phyloP scores from a whole-genome alignment of 2,329 filamentous ascomycete species.

The Ramularia endophylla region DNA sequence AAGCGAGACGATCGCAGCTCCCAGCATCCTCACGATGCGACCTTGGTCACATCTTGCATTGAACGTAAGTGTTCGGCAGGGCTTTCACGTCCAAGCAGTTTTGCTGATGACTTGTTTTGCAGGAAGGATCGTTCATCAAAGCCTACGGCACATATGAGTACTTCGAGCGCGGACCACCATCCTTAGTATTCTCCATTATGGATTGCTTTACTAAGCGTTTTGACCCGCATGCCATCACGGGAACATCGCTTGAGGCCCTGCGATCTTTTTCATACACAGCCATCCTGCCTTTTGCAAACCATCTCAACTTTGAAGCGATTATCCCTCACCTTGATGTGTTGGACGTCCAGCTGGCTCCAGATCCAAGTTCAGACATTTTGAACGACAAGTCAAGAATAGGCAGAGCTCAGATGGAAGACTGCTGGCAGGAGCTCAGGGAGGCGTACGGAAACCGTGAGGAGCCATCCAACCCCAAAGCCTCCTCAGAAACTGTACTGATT shows the following conservation, averaged over 20 bases:
- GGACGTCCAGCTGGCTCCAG: slow-evolving; percentile 39
- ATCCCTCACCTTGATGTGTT: slow-evolving; percentile 26
- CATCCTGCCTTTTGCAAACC: slow-evolving; percentile 29
- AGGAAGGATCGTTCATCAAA: slow-evolving; percentile 64
- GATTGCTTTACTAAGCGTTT: slow-evolving; percentile 15
- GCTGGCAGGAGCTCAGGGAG: slow-evolving; percentile 30
- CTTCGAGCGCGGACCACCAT: slow-evolving; percentile 53
- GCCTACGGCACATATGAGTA: slow-evolving; percentile 68
- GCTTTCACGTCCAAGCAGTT: neutral
- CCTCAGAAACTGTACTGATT: too few species aligned
- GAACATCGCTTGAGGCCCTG: slow-evolving; percentile 4
- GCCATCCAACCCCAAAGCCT: too few species aligned
- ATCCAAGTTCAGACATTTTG: slow-evolving; percentile 34
- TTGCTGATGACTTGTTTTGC: neutral
- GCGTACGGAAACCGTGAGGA: slow-evolving; percentile 17
- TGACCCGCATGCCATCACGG: neutral
- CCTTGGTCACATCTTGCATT: slow-evolving; percentile 61
- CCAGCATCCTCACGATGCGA: slow-evolving; percentile 50
- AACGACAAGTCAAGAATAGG: slow-evolving; percentile 34
- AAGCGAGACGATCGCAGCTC: slow-evolving; percentile 16
- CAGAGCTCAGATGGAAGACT: slow-evolving; percentile 37
- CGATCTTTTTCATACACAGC: slow-evolving; percentile 29
- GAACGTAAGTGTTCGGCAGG: slow-evolving; percentile 39
- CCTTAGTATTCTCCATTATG: slow-evolving; percentile 26
- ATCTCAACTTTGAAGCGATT: slow-evolving; percentile 22